phyloP scores from a whole-genome alignment of 1,284 basidiomycete genomes.

The Pseudomicrostroma phylloplanum region DNA sequence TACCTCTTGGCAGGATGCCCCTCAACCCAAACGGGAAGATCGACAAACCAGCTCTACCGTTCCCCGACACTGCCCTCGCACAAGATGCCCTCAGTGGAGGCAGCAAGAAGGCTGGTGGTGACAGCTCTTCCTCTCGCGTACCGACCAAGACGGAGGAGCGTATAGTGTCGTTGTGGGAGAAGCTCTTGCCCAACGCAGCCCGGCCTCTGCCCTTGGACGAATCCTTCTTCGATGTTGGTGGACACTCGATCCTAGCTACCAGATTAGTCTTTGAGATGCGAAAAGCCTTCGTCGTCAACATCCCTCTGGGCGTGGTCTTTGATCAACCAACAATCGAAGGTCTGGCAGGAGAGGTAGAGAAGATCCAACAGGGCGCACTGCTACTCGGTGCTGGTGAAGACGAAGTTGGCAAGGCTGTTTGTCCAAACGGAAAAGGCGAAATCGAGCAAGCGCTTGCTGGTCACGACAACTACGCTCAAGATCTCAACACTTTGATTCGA shows the following conservation, averaged over 20 bases:
- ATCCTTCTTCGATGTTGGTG: conserved; percentile 96
- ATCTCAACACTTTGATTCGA: conserved; percentile 64
- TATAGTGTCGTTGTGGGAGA: conserved; percentile 70
- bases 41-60: conserved; percentile 95
- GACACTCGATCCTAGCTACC: conserved; percentile 96
- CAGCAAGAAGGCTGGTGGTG: conserved; percentile 42
- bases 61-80: conserved; percentile 86
- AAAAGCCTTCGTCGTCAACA: conserved; percentile 83
- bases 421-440: conserved; percentile 32
- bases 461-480: conserved; percentile 66
- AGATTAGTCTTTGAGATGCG: conserved; percentile 94
- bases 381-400: conserved; percentile 58
- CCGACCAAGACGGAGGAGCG: conserved; percentile 68
- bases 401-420: conserved; percentile 10
- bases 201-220: conserved; percentile 78
- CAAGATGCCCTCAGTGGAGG: conserved; percentile 43
- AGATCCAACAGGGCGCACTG: conserved; percentile 71
- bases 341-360: conserved; percentile 75
- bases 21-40: conserved; percentile 99
- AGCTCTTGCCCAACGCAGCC: conserved; percentile 74
- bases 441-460: conserved; percentile 37
- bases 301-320: conserved; percentile 87
- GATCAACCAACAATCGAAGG: conserved; percentile 78
- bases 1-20: conserved; percentile 89
- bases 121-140: conserved; percentile 21